These are phyloP conservation scores for Acanthamoeba lenticulata DNA, from an alignment of 208 protist genomes.

Conservation along the genomic window DNA sequence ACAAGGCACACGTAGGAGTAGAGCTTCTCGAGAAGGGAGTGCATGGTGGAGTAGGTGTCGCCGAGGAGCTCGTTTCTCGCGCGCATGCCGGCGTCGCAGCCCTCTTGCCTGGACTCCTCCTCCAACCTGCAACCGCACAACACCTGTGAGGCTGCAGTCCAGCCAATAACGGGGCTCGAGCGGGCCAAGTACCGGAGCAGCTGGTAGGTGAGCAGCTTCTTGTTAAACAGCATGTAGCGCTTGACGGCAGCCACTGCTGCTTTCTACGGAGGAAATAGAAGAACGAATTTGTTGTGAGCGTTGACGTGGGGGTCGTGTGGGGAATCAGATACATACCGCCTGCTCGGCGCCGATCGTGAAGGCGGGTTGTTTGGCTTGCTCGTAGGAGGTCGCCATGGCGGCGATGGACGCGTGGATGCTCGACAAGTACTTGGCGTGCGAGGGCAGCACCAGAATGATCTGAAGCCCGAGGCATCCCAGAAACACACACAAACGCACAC, in stretches of 20 bases:
- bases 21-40: background rate
- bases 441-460: background rate
- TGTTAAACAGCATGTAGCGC: constrained; percentile 18
- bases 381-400: background rate
- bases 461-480: background rate
- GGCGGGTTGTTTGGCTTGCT: background rate
- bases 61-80: background rate
- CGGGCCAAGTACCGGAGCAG: background rate
- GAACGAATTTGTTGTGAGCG: background rate
- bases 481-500: background rate
- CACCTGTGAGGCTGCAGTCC: too few species aligned
- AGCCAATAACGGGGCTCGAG: too few species aligned
- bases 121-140: background rate
- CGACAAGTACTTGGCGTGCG: background rate
- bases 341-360: background rate
- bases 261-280: background rate
- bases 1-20: background rate
- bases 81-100: background rate
- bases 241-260: background rate
- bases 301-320: too few species aligned
- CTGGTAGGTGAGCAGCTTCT: constrained; percentile 33
- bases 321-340: background rate
- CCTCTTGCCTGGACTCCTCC: constrained; percentile 25
- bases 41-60: background rate
- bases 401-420: background rate